These are phyloP conservation scores for Coemansia sp. DNA, from an alignment of 192 early-diverging fungal species.

Conservation along the genomic window DNA sequence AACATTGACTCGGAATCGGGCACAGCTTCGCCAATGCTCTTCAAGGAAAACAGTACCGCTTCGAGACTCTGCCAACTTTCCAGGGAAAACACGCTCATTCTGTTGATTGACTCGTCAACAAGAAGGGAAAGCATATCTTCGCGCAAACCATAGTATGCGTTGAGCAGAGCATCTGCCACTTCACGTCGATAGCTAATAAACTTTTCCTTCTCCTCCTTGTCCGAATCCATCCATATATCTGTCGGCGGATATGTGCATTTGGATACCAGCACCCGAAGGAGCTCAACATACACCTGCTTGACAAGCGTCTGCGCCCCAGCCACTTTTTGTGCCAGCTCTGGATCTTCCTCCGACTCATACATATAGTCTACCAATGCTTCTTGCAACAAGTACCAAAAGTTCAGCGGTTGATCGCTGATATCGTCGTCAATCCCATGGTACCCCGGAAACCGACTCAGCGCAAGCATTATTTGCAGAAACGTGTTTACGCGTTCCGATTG, in stretches of 20 bases:
- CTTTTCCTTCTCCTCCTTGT: constrained; percentile 60
- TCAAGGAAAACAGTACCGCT: constrained; percentile 65
- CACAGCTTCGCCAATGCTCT: constrained; percentile 67
- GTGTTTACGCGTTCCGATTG: constrained; percentile 12
- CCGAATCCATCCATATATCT: constrained; percentile 57
- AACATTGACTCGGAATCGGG: constrained; percentile 55
- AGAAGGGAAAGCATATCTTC: constrained; percentile 58
- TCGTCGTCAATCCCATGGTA: constrained; percentile 69
- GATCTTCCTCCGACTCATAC: constrained; percentile 27
- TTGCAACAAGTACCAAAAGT: constrained; percentile 74
- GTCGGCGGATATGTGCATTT: constrained; percentile 63
- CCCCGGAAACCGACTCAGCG: constrained; percentile 69
- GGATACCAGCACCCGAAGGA: constrained; percentile 57
- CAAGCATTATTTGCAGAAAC: constrained; percentile 56
- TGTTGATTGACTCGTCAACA: constrained; percentile 24
- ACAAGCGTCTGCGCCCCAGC: constrained; percentile 28
- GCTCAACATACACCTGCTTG: constrained; percentile 52
- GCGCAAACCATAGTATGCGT: constrained; percentile 67
- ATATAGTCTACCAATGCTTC: constrained; percentile 64
- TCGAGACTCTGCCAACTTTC: constrained; percentile 54
- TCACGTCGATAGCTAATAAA: constrained; percentile 69
- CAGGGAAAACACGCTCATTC: constrained; percentile 24
- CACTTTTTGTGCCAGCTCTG: neutral
- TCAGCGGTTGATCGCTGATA: constrained; percentile 68
- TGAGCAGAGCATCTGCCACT: constrained; percentile 72